Evolutionary conservation across 306 rosid species (phyloP), one percentile per base, ranked within the genome.

Genomic region (Vigna radiata): DNA sequence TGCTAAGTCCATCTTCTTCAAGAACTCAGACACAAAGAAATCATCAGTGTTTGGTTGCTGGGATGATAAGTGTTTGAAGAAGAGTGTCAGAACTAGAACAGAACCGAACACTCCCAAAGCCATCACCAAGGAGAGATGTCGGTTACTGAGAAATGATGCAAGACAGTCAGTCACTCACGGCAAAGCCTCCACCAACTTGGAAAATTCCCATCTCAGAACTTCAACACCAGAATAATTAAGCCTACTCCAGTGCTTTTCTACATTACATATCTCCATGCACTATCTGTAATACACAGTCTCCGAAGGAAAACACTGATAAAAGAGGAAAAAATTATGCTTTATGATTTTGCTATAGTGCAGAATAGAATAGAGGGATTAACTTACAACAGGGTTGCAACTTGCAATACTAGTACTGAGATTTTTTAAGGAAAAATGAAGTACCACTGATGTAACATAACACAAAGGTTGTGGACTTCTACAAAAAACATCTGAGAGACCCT

Each of bases 21-120:
- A 79, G 68, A 93, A 91, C 72, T 84, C 89, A 72, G 90, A 88
- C 80, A 91, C 88, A 74, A 78, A 85, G 74, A 55, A 84, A 77
- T 80, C 95, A 84, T 93, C 98, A 75, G 96, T 83, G 27, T 93
- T 93, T 74, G 90, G 94, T 76, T 85, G 89, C 80, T 89, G 95
- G 58, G 85, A 93, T 23, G 83, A 81, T 72, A 89, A 67, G 64
- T 73, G 95, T 78, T 89, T 78, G 77, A 89, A 83, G 70, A 89
- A 84, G 68, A 89, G 75, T 10, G 91, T 68, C 82, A 91, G 75
- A 79, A 88, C 85, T 58, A 93, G 67, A 39, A 93, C 80, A 41
- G 86, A 81, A 77, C 85, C 78, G 58, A 88, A 81, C 15, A 82
- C 79, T 77, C 85, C 80, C 69, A 83, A 78, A 63, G 91, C 95